Base-by-base conservation (phyloP, 441 rosid genomes). In the Omphalea diandra region DNA sequence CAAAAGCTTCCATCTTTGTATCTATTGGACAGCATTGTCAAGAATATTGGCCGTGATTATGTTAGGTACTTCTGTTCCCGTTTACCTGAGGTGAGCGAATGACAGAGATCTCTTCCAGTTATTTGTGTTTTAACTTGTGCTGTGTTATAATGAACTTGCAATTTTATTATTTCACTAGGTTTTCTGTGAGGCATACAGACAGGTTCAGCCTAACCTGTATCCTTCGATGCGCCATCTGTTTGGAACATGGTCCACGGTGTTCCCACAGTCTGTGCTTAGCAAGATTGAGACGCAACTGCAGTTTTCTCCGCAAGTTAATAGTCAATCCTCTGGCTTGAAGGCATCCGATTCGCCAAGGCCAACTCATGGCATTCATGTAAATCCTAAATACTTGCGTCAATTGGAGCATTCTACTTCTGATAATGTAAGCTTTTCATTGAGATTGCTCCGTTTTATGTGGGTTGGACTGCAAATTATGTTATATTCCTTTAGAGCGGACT, bases 161-260 rank as follows among this genome's bases (percentile, higher is more conserved):
- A 10, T 38, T 71, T 69, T n/a, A 44, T 68, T 24, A 40, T 10
- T 41, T 68, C 50, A 20, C 52, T 76, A 96, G 99, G 97, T 96
- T 58, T 96, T 93, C 68, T 85, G 87, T 49, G 84, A 80, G 77
- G 94, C 99, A 29, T 96, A 90, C 74, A 81, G 84, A 76, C 85
- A 88, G 87, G 89, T 90, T 60, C 84, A 89, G 35, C 97, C 97
- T 61, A 82, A 76, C 67, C 59, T 82, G 73, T 79, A 85, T 78
- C 75, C 85, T 80, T 84, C 99, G 12, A 89, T 96, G 99, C 94
- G 88, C 20, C 98, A 87, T 71, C 84, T 96, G 38, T 96, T 93
- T 85, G 94, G 97, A 58, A 96, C 97, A n/a, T 96, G 99, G 99
- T 86, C 97, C 9, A 44, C 89, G 12, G 96, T 91, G 40, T 96